Evolutionary conservation across 306 rosid genomes (phyloP).

Genomic region (Sechiopsis laciniata): DNA sequence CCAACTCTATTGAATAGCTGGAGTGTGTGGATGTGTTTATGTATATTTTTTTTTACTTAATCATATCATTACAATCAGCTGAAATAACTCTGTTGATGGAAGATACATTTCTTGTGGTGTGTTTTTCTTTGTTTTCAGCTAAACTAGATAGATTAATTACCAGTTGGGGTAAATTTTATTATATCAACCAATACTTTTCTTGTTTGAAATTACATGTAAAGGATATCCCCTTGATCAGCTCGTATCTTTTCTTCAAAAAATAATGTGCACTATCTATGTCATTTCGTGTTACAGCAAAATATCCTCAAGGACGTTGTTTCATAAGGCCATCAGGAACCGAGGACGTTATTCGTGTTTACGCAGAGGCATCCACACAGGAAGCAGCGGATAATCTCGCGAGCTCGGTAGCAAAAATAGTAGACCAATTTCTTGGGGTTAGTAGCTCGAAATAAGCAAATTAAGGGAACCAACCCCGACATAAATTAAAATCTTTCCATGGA

Average conservation of each 20-base stretch:
- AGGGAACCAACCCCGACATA: background rate
- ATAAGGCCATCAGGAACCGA: slow-evolving; percentile 95
- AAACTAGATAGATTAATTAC: too few relatives aligned
- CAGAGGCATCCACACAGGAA: slow-evolving; percentile 72
- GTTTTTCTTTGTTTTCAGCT: too few relatives aligned
- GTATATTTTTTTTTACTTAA: too few relatives aligned
- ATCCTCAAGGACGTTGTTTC: slow-evolving; percentile 73
- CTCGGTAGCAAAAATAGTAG: slow-evolving; percentile 56
- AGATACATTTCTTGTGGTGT: too few relatives aligned
- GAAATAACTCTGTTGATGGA: too few relatives aligned
- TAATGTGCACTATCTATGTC: background rate
- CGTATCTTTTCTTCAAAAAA: background rate
- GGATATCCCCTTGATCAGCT: slow-evolving; percentile 4
- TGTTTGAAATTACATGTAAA: too few relatives aligned
- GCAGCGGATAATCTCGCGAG: slow-evolving; percentile 67
- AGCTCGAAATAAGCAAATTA: background rate
- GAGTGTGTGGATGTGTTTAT: too few relatives aligned
- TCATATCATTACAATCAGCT: too few relatives aligned
- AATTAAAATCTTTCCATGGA: background rate
- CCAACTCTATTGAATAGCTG: too few relatives aligned
- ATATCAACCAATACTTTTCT: too few relatives aligned
- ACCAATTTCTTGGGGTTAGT: slow-evolving; percentile 47
- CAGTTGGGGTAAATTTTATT: too few relatives aligned
- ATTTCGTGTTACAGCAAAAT: slow-evolving; percentile 40
- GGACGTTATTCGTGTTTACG: slow-evolving; percentile 84